These are phyloP conservation scores for Cephalotrichum gorgonifer DNA, from an alignment of 2,329 filamentous ascomycete species.

Conservation along the genomic window DNA sequence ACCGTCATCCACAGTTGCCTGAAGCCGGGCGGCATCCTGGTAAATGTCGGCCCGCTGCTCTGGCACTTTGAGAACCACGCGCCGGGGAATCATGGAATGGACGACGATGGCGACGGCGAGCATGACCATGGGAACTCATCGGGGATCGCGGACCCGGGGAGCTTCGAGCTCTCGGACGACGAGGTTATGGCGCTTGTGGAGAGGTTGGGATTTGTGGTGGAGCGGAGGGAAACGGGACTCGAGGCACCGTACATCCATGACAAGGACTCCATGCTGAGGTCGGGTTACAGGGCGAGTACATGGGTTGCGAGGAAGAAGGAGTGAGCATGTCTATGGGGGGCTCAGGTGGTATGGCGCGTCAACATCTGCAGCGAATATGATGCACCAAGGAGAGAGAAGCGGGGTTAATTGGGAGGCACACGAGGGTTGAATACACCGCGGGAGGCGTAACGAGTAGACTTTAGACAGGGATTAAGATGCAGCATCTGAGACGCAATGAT, in stretches of 20 bases:
- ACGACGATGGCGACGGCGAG: slow-evolving; percentile 39
- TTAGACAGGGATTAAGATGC: background rate
- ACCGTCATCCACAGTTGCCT: slow-evolving; percentile 74
- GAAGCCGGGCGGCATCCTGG: slow-evolving; percentile 65
- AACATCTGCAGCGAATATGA: background rate
- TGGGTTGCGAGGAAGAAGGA: slow-evolving; percentile 74
- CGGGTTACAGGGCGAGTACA: slow-evolving; percentile 66
- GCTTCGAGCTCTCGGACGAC: slow-evolving; percentile 80
- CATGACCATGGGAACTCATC: slow-evolving; percentile 37
- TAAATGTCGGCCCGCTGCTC: slow-evolving; percentile 82
- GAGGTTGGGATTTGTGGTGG: slow-evolving; percentile 66
- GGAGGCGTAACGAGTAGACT: background rate
- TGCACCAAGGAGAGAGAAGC: background rate
- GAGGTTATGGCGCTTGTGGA: slow-evolving; percentile 72
- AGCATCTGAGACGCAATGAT: background rate
- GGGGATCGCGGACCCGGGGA: slow-evolving; percentile 81
- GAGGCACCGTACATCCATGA: slow-evolving; percentile 83
- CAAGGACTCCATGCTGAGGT: slow-evolving; percentile 73
- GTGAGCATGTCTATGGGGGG: background rate
- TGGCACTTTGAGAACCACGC: slow-evolving; percentile 89
- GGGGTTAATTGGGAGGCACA: background rate
- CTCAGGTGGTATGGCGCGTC: background rate
- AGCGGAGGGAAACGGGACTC: slow-evolving; percentile 48
- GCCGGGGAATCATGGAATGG: slow-evolving; percentile 44
- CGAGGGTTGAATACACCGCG: background rate